Percentiles rank a stretch among this genome's conserved stretches.
phyloP scores from a whole-genome alignment of 2,329 filamentous ascomycete species.

The Tolypocladium amazonense region DNA sequence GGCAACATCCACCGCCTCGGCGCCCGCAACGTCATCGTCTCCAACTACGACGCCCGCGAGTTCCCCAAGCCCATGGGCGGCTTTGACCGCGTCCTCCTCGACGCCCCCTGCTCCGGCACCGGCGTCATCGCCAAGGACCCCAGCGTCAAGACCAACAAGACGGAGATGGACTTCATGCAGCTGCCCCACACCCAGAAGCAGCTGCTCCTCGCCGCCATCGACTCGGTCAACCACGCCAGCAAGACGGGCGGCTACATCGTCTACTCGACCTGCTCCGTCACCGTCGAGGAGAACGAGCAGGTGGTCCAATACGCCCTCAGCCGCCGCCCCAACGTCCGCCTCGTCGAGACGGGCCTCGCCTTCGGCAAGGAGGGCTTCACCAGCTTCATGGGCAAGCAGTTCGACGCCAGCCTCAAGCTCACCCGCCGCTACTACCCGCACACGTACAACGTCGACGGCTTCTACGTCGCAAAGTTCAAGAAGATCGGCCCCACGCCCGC shows the following conservation, averaged over 20 bases:
- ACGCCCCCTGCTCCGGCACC: conserved; percentile 92
- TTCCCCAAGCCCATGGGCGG: conserved; percentile 93
- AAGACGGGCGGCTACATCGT: conserved; percentile 93
- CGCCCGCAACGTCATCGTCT: conserved; percentile 87
- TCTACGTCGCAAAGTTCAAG: conserved; percentile 97
- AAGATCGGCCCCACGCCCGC: conserved; percentile 72
- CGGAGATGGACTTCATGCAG: conserved; percentile 84
- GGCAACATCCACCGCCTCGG: conserved; percentile 95
- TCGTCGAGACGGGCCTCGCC: conserved; percentile 81
- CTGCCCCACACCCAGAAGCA: conserved; percentile 94
- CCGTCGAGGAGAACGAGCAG: conserved; percentile 79
- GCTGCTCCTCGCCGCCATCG: conserved; percentile 82
- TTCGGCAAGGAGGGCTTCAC: conserved; percentile 93
- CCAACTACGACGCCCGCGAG: conserved; percentile 87
- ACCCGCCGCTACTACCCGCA: conserved; percentile 85
- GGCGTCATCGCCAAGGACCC: conserved; percentile 97
- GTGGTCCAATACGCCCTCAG: conserved; percentile 90
- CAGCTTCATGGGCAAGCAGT: conserved; percentile 81
- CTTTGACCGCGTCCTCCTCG: conserved; percentile 87
- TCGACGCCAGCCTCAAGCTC: conserved; percentile 74
- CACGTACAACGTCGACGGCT: conserved; percentile 91
- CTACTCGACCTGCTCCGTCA: conserved; percentile 94
- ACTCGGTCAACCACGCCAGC: conserved; percentile 82
- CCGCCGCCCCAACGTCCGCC: conserved; percentile 84
- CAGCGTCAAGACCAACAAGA: conserved; percentile 97